Evolutionary conservation across 208 protist genomes (phyloP), one percentile per base, ranked within the genome.

Genomic region (Leishmania major): DNA sequence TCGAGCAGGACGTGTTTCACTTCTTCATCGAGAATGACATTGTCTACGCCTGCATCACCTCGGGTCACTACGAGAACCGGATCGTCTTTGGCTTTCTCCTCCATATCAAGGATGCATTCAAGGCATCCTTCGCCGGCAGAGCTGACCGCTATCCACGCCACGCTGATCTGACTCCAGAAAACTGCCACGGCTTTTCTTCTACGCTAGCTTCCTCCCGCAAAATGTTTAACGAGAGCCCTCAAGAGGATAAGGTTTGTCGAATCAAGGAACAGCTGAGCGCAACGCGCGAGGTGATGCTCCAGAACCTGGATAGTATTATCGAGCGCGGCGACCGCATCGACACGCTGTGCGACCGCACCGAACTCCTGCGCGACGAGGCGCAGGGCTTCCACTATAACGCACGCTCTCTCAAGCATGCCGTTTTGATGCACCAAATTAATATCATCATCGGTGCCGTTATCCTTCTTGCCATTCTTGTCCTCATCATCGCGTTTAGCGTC

Each of bases 21-120:
- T 98, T 95, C 83, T 66, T 96, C 7, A 84, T 98, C 49, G 93
- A 98, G 79, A 94, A 97, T 62, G 90, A 94, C 70, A 87, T 97
- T 45, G 86, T 94, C 28, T 98, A 96, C 75, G 86, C 90, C 11
- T 97, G 94, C 84, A 80, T 92, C 1, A 90, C 93, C 15, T 84
- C 87, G 4, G 82, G 53, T 13, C 77, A 90, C 31, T 94, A 94
- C 74, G 79, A 91, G 69, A 90, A 90, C 57, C 79, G 87, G 1
- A 87, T 89, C 25, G 88, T 94, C 11, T 97, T 93, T 84, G 91
- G 79, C 1, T 96, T 94, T 82, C 85, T 97, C 19, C 83, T 87
- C 31, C 87, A 95, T 22, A 72, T 95, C 17, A 88, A 90, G 19
- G 84, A 93, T 77, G 69, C 83, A 11, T 97, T 97, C 85, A 95